A percentile compares a stretch with the other conserved stretches of the same genome.
Evolutionary conservation across 2,329 filamentous ascomycete species (phyloP).

Genomic region (Diaporthe citrichinensis): DNA sequence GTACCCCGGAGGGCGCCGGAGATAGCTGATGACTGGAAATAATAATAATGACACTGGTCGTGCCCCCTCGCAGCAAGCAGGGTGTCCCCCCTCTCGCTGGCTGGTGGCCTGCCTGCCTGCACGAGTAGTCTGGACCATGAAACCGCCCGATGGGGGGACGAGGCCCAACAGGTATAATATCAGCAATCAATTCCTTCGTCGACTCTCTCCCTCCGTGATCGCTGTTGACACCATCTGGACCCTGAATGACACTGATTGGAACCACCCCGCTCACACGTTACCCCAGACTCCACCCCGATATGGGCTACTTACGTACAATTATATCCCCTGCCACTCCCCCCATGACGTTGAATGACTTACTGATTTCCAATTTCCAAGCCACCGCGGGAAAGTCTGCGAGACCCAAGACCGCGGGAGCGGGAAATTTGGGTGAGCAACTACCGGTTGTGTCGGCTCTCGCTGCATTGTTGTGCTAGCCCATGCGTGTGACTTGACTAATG

Average conservation of each 20-base stretch:
- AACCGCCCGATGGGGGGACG: background rate
- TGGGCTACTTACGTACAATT: conserved; percentile 33
- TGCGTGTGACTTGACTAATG: conserved; percentile 19
- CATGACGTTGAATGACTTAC: conserved; percentile 25
- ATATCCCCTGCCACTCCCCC: background rate
- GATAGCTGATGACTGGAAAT: conserved; percentile 36
- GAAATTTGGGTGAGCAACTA: background rate
- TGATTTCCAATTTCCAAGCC: background rate
- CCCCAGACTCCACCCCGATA: conserved; percentile 34
- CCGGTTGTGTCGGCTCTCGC: conserved; percentile 22
- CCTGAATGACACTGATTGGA: conserved; percentile 32
- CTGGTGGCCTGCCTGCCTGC: no score
- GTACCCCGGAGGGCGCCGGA: conserved; percentile 39
- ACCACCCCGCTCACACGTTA: conserved; percentile 33
- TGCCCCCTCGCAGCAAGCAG: background rate
- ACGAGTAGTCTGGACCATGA: background rate
- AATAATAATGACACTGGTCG: conserved; percentile 27
- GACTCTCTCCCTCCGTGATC: conserved; percentile 4
- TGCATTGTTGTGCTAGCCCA: background rate
- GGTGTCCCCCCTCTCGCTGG: background rate
- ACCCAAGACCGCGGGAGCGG: background rate
- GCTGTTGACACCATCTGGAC: conserved; percentile 31
- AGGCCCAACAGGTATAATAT: background rate
- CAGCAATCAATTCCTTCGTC: conserved; percentile 5
- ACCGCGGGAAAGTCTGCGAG: background rate